A percentile compares a stretch with the other conserved stretches of the same genome.
These are phyloP conservation scores for Leishmania mexicana DNA, from an alignment of 208 protist species.

Conservation along the genomic window DNA sequence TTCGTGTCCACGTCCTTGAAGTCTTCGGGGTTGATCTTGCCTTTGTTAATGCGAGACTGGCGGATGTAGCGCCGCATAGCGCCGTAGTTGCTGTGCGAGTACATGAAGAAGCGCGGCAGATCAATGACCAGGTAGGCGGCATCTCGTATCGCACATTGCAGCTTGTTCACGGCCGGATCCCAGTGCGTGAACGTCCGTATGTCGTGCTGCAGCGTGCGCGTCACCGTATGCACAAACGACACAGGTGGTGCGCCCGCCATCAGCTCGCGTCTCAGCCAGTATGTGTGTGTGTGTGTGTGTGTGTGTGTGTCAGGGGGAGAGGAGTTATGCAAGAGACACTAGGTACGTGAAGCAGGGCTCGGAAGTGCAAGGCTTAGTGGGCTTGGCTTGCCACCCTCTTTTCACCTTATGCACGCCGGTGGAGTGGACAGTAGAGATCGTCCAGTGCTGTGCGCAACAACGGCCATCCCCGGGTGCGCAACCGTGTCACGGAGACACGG, in stretches of 20 bases:
- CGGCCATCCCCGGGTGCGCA: background rate
- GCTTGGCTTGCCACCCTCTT: background rate
- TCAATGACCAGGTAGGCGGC: constrained; percentile 69
- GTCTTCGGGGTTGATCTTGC: constrained; percentile 83
- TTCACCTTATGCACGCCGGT: background rate
- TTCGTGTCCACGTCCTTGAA: constrained; percentile 85
- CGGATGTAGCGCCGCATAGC: constrained; percentile 80
- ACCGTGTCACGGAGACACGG: background rate
- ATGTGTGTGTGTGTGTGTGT: background rate
- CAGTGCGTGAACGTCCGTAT: constrained; percentile 48
- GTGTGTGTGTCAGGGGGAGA: background rate
- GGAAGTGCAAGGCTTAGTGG: background rate
- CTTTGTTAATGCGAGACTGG: constrained; percentile 78
- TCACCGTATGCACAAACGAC: constrained; percentile 37
- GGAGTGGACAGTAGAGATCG: background rate
- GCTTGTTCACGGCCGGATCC: constrained; percentile 62
- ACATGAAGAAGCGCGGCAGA: constrained; percentile 68
- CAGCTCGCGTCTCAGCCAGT: background rate
- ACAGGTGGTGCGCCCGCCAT: constrained; percentile 25
- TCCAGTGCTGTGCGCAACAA: background rate
- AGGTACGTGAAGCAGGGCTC: background rate
- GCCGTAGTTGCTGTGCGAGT: constrained; percentile 79
- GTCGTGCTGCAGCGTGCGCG: constrained; percentile 50
- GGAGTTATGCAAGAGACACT: background rate
- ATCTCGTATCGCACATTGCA: constrained; percentile 76